Base-by-base conservation (phyloP, 2,329 filamentous ascomycete species). In the Trichoderma semiorbis region DNA sequence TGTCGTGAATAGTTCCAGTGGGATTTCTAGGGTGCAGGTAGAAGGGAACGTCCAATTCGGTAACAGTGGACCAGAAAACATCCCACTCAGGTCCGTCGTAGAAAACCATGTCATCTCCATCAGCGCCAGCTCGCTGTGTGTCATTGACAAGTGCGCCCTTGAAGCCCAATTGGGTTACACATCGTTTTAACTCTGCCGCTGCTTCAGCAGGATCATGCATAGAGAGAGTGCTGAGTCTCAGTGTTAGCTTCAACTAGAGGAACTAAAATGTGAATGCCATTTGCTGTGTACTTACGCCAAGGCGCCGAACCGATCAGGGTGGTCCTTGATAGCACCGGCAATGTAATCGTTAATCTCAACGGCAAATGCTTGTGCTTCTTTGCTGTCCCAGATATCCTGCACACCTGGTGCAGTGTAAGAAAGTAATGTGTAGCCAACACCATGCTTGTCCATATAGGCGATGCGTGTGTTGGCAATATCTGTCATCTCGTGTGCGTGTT, bases 1-100 rank as follows among this genome's bases (percentile, higher is more conserved):
- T 87, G 5, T 90, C 86, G 75, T 87, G 82, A 69, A 89, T 84
- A 21, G 82, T 83, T 7, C 88, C 88, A 0, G 86, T 87, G 1
- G 89, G 87, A 74, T 86, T 85, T 62, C 86, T 82, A 0, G 89
- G 90, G 78, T 92, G 90, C 1, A 92, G 82, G 75, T 91, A 92
- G 63, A 92, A 84, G 0, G 89, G 89, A 0, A 91, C 89, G 71
- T 91, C 87, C 0, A 92, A 85, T 57, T 90, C 86, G 1, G 83
- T 83, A 10, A 86, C 84, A 0, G 85, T 85, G 14, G 83, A 76
- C 89, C 89, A 91, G 83, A 92, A 91, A 26, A 85, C 78, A 74
- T 90, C 88, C 84, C 86, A 92, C 72, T 87, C 84, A 0, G 85
- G 83, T 10, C 84, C 81, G 76, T 92, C 90, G 80, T 91, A 92